phyloP scores from a whole-genome alignment of 2,329 filamentous ascomycete species.

The Epichloe bromicola region DNA sequence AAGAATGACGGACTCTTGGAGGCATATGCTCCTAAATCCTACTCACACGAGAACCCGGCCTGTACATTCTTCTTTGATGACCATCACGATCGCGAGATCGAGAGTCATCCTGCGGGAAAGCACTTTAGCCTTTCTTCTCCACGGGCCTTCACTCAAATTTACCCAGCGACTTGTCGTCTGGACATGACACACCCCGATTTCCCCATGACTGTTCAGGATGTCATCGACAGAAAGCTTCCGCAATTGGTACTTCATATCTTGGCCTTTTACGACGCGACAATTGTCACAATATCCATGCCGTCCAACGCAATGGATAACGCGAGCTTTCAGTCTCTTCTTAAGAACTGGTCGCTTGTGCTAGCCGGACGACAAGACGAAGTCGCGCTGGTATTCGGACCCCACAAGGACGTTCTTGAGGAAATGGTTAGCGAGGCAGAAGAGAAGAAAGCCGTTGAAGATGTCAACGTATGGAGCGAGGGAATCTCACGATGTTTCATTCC shows the following conservation, averaged over 20 bases:
- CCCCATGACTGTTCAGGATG: conserved; percentile 3
- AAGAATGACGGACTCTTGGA: conserved; percentile 5
- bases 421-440: conserved; percentile 1
- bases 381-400: background rate
- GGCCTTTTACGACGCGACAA: conserved; percentile 3
- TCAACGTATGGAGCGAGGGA: background rate
- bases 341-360: conserved; percentile 7
- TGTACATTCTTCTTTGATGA: conserved; percentile 4
- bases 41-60: conserved; percentile 1
- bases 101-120: conserved; percentile 1
- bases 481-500: background rate
- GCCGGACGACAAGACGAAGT: conserved; percentile 1
- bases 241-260: conserved; percentile 5
- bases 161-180: background rate
- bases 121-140: background rate
- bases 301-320: conserved; percentile 4
- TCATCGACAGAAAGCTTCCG: conserved; percentile 4
- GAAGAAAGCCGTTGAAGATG: background rate
- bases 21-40: conserved; percentile 5
- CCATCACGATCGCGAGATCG: background rate
- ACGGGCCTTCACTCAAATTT: conserved; percentile 5
- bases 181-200: background rate
- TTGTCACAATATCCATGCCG: conserved; percentile 4
- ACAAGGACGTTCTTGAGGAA: conserved; percentile 1
- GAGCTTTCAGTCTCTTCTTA: conserved; percentile 3